Evolutionary conservation across 2,329 filamentous ascomycete genomes (phyloP), one percentile per base, ranked within the genome.

Genomic region (Myriosclerotinia curreyana): DNA sequence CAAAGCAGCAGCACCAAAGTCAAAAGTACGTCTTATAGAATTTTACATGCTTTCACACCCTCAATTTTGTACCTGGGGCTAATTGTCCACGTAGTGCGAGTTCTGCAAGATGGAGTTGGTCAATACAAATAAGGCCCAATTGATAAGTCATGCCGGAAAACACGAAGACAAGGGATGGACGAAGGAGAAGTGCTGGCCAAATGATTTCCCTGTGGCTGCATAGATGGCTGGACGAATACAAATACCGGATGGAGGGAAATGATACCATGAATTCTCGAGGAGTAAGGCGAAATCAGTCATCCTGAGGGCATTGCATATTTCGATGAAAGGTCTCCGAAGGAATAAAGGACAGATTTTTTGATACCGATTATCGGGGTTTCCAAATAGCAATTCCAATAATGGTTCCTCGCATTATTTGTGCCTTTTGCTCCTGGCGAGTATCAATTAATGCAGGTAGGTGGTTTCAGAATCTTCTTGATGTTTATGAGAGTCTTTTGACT

Each of bases 121-220:
- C 67, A 81, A 79, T 71, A 80, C 79, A 62, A 83, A 83, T 69
- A 75, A 78, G 61, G 76, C 78, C 50, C 81, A 83, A 71, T 76
- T 84, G 17, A 79, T 81, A 72, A 77, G 79, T n/a, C 82, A 84
- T 69, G 82, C 82, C 15, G 71, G 73, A 60, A 83, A 80, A 6
- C 82, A 84, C 69, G 76, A 79, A 67, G 74, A 77, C 34, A 79
- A 79, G 66, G 65, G 73, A 5, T 83, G 82, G 82, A 74, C 81
- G 0, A 84, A 83, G 77, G 81, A 84, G 77, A 83, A 83, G 77
- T 84, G 82, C 76, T 84, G 80, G 79, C 82, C 82, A 2, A 80
- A 80, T 60, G 80, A 82, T 58, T 82, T 80, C 66, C 65, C 70
- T 5, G 59, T 36, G 34, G 54, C 70, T 5, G 59, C 49, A 44